These are phyloP conservation scores for Erodium texanum DNA, from an alignment of 441 rosid genomes.

Conservation along the genomic window DNA sequence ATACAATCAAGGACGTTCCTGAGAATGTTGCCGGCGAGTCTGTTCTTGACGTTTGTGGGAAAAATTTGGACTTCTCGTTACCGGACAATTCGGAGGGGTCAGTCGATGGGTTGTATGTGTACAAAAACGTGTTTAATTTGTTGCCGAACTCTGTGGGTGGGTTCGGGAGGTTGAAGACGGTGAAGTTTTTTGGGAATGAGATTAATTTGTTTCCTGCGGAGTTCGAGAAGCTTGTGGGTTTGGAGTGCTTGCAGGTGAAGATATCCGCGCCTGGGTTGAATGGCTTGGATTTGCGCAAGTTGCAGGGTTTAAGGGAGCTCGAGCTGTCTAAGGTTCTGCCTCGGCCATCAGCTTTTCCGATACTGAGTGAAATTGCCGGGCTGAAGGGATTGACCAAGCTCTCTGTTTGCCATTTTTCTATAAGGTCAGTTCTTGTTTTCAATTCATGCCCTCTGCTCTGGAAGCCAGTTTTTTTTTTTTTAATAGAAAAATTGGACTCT, in stretches of 20 bases:
- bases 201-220: slow-evolving; percentile 64
- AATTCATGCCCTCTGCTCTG: not conserved
- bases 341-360: slow-evolving; percentile 61
- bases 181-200: slow-evolving; percentile 79
- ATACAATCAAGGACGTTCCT: slow-evolving; percentile 6
- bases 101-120: slow-evolving; percentile 53
- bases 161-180: slow-evolving; percentile 41
- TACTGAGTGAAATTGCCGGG: slow-evolving; percentile 74
- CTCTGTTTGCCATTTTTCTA: slow-evolving; percentile 80
- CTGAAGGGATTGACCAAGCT: slow-evolving; percentile 73
- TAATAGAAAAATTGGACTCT: not conserved
- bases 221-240: slow-evolving; percentile 49
- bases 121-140: slow-evolving; percentile 63
- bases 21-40: slow-evolving; percentile 38
- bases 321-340: slow-evolving; percentile 65
- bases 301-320: slow-evolving; percentile 73
- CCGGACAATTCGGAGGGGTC: slow-evolving; percentile 30
- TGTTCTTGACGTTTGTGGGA: slow-evolving; percentile 63
- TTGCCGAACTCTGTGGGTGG: slow-evolving; percentile 63
- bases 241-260: slow-evolving; percentile 82
- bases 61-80: slow-evolving; percentile 53
- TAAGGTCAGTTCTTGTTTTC: slow-evolving; percentile 39
- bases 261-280: slow-evolving; percentile 52
- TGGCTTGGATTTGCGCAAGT: slow-evolving; percentile 52
- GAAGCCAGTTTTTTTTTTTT: too few species aligned